phyloP scores from a whole-genome alignment of 2,329 filamentous ascomycete species.

The Magnaporthales sp. region DNA sequence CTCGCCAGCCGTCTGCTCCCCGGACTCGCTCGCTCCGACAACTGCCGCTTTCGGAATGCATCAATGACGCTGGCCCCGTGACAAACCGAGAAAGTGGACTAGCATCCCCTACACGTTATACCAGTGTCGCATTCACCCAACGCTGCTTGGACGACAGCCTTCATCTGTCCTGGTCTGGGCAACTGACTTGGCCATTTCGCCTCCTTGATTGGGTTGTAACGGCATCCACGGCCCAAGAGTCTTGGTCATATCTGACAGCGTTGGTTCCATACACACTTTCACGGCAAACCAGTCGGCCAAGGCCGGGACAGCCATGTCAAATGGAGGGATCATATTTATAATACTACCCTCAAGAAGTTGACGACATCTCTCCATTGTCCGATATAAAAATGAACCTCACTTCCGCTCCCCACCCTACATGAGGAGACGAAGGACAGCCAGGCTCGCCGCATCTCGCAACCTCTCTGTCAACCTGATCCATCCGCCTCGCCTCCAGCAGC shows the following conservation, averaged over 20 bases:
- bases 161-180: background rate
- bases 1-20: background rate
- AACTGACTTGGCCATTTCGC: background rate
- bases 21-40: background rate
- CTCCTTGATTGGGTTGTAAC: background rate
- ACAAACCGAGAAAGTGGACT: background rate
- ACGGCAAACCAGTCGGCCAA: background rate
- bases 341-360: background rate
- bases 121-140: background rate
- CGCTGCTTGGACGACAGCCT: background rate
- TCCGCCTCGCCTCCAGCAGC: background rate
- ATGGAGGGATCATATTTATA: background rate
- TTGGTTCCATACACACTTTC: background rate
- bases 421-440: background rate
- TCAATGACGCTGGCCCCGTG: background rate
- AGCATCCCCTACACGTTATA: background rate
- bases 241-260: background rate
- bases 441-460: background rate
- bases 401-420: background rate
- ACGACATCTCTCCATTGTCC: background rate
- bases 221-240: background rate
- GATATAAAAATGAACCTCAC: background rate
- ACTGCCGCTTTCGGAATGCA: background rate
- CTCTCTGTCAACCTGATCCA: slow-evolving; percentile 12
- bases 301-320: background rate